Base-by-base conservation (phyloP, 306 rosid species). In the Castanea sativa region DNA sequence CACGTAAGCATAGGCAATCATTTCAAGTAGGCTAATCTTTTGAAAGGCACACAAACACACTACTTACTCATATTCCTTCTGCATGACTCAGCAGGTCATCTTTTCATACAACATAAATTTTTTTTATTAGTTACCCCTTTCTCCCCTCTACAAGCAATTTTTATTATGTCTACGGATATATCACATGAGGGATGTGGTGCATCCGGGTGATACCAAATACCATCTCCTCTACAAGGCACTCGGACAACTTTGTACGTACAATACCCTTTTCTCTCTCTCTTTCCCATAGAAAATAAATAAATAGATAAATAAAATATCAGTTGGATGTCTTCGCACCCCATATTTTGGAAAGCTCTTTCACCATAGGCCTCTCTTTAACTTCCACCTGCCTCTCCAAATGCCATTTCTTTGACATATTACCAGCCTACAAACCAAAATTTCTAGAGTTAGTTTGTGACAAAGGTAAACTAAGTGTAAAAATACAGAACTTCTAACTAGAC, bases 321-420 rank as follows among this genome's bases (percentile, higher is more conserved):
- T 86, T 83, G 56, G 88, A 69, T 23, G 84, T 69, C 87, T 84
- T 90, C 61, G 88, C 88, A 30, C 92, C 87, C 75, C 76, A 91
- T 29, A 81, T 80, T 77, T 86, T 89, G 51, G 94, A 77, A 64
- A 92, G 90, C 71, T 90, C 90, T 82, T 89, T 95, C 76, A 90
- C 70, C 0, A 92, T 55, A 53, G 98, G 82, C 86, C 88, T 92
- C 89, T 91, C 88, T 78, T 94, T 89, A 64, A 83, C 75, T 84
- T 90, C 89, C 45, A 73, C 77, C n/a, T 83, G 76, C 80, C 80
- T 84, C 79, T 90, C 92, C 73, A 88, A 41, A 80, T 75, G 98
- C 91, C 97, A 95, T 82, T 89, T 92, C 84, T 77, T 89, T 29
- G 92, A 84, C 91, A 76, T 71, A 55, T 84, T 85, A 55, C 87